phyloP scores from a whole-genome alignment of 1,139 yeast species.

The Geotrichum siamense region DNA sequence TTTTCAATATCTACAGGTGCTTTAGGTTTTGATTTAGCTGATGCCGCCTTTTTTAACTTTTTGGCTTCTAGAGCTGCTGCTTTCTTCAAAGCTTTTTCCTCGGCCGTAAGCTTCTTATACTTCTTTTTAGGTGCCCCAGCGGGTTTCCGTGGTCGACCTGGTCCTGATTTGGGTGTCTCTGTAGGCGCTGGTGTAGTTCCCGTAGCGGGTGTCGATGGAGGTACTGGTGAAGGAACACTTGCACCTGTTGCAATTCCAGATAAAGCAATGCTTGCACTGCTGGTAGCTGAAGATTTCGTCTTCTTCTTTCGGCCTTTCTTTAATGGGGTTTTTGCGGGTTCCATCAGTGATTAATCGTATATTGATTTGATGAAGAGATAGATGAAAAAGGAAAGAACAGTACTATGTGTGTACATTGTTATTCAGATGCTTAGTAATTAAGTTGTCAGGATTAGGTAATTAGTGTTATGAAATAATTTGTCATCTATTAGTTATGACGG shows the following conservation, averaged over 20 bases:
- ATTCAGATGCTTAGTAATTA: no score
- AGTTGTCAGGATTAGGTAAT: no score
- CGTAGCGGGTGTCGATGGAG: no score
- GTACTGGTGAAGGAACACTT: not conserved
- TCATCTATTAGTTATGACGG: no score
- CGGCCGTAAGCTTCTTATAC: constrained; percentile 16
- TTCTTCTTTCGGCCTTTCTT: constrained; percentile 19
- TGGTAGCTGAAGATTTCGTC: constrained; percentile 4
- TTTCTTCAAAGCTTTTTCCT: constrained; percentile 16
- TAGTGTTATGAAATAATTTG: no score
- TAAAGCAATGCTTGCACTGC: not conserved
- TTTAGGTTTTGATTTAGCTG: constrained; percentile 62
- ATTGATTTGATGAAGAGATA: no score
- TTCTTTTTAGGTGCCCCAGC: constrained; percentile 13
- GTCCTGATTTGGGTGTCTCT: constrained; percentile 3
- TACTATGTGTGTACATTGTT: no score
- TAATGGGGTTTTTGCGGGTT: constrained; percentile 3
- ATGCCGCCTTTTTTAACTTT: constrained; percentile 47
- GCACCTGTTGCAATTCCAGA: not conserved
- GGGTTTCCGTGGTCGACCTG: constrained; percentile 3
- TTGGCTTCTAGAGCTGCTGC: constrained; percentile 75
- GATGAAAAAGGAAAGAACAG: no score
- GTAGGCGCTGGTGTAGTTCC: not conserved
- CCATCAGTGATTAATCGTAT: no score
- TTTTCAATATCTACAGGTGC: constrained; percentile 91